Base-by-base conservation (phyloP, 371 early-diverging fungal genomes). In the Nematocida ironsii region DNA sequence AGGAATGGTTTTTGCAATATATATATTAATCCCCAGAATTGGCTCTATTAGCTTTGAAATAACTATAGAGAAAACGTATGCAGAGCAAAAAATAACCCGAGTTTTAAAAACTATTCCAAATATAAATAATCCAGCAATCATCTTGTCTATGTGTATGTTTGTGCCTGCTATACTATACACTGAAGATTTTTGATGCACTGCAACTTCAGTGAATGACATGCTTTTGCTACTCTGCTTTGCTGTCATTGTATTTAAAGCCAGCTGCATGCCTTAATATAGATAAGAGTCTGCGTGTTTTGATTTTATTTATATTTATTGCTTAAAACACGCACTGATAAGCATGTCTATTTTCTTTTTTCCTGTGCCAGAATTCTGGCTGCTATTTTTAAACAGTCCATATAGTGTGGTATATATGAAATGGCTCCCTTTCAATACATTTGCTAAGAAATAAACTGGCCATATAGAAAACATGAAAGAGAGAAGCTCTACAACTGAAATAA, bases 361-460 rank as follows among this genome's bases (percentile, higher is more conserved):
- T 64, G 64, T 45, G 18, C 27, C 42, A 42, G 27, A 64, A 6
- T 7, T 13, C 16, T 64, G 13, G 44, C 9, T 27, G 7, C 13
- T 45, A 6, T 64, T 6, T 7, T 20, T 11, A 7, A 39, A 18
- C 11, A 6, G 27, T 11, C 0, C 42, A 16, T 7, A 39, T 33
- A 44, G 7, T 3, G 44, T 6, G 1, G 11, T 45, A 3, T 42
- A 27, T 42, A 64, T 2, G 64, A 64, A 64, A 45, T 64, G 44
- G 7, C 16, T 42, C 0, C 44, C 64, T 27, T 64, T 39, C 55
- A 66, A 11, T 11, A 50, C 25, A 48, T 7, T 20, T 6, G 56
- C 56, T 9, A n/a, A 18, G 74, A 76, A 39, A 40, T 76, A 76
- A 13, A 70, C 42, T 0, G 67, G 67, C 76, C 76, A 76, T 16